Conservation (phyloP, 208 protist species). For the Hexamita inflata region DNA sequence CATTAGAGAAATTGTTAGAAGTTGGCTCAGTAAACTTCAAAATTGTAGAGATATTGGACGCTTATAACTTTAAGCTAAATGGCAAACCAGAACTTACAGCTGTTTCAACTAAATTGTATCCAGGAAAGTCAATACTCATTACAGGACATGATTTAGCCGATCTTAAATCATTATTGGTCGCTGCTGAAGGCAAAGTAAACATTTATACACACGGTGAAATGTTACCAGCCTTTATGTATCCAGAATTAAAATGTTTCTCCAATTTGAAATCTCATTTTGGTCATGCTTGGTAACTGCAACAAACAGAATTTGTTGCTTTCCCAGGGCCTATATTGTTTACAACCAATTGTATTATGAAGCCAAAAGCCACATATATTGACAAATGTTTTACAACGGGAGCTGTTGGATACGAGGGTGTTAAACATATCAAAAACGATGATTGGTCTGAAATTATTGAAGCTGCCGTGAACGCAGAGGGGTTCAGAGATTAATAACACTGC, state of each 20-base stretch:
- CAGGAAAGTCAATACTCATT: slow-evolving; percentile 32
- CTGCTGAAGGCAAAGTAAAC: slow-evolving; percentile 48
- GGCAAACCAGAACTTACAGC: slow-evolving; percentile 7
- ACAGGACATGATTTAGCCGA: slow-evolving; percentile 40
- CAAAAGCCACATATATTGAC: slow-evolving; percentile 50
- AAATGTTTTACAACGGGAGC: slow-evolving; percentile 52
- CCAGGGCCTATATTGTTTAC: slow-evolving; percentile 67
- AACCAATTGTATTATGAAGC: slow-evolving; percentile 62
- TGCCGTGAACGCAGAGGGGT: slow-evolving; percentile 44
- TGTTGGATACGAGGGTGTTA: slow-evolving; percentile 45
- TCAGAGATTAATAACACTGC: slow-evolving; percentile 27
- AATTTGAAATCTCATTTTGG: slow-evolving; percentile 56
- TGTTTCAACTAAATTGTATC: not conserved
- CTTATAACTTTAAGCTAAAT: not conserved
- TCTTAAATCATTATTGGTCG: slow-evolving; percentile 50
- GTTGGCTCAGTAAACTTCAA: not conserved
- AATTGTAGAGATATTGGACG: slow-evolving; percentile 18
- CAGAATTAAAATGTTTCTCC: slow-evolving; percentile 51
- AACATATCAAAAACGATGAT: slow-evolving; percentile 40
- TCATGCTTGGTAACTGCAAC: slow-evolving; percentile 57
- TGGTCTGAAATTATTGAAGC: slow-evolving; percentile 46
- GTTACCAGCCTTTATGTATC: slow-evolving; percentile 62
- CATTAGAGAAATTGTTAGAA: not conserved
- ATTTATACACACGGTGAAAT: slow-evolving; percentile 72
- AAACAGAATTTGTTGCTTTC: slow-evolving; percentile 56